phyloP scores from a whole-genome alignment of 441 rosid genomes.

The Pelargonium myrrhifolium region DNA sequence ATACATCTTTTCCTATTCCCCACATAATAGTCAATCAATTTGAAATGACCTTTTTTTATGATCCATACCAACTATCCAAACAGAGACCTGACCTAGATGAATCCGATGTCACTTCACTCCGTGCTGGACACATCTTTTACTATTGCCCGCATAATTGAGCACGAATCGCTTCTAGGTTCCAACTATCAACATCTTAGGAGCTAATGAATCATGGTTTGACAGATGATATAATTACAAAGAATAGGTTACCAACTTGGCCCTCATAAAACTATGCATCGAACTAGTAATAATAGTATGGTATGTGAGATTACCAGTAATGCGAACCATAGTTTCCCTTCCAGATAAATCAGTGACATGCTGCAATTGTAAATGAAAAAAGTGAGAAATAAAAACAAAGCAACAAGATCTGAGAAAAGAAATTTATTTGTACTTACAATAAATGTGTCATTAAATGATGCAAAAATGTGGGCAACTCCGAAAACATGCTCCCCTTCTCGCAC shows the following conservation, averaged over 20 bases:
- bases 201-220: background rate
- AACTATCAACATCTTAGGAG: background rate
- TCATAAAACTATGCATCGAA: background rate
- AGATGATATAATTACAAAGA: background rate
- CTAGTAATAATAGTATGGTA: background rate
- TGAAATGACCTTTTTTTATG: no score
- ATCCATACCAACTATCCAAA: no score
- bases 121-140: no score
- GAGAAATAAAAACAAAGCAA: background rate
- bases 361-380: slow-evolving; percentile 6
- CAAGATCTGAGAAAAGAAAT: background rate
- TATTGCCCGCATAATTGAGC: background rate
- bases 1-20: no score
- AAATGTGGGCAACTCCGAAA: slow-evolving; percentile 45
- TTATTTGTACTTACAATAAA: slow-evolving; percentile 42
- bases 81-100: no score
- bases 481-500: background rate
- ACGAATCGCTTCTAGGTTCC: background rate
- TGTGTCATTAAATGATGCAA: slow-evolving; percentile 74
- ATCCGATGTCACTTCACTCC: no score
- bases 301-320: slow-evolving; percentile 52
- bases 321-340: background rate
- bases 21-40: no score
- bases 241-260: background rate
- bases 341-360: slow-evolving; percentile 44